These are phyloP conservation scores for Lichtheimia ramosa DNA, from an alignment of 371 early-diverging fungal species.

Conservation along the genomic window DNA sequence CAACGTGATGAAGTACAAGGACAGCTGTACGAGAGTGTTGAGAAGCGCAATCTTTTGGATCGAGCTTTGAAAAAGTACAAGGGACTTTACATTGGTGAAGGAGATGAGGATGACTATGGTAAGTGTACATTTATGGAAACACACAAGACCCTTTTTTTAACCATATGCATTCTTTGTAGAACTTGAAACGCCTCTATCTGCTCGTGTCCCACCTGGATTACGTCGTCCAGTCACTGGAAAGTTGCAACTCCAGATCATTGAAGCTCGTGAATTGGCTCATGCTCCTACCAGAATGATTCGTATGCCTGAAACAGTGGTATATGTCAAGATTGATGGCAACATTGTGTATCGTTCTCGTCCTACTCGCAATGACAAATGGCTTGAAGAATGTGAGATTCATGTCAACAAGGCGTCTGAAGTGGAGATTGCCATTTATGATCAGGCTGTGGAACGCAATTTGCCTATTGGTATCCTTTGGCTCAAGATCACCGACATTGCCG, in stretches of 20 bases:
- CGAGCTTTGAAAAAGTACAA: constrained; percentile 85
- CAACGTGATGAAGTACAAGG: constrained; percentile 64
- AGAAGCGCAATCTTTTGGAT: constrained; percentile 78
- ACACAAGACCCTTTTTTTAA: not conserved
- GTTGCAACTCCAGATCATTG: constrained; percentile 66
- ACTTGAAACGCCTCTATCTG: constrained; percentile 44
- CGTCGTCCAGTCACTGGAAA: constrained; percentile 79
- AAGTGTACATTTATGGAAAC: constrained; percentile 1
- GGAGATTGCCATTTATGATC: constrained; percentile 84
- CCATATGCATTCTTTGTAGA: constrained; percentile 20
- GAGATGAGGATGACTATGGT: constrained; percentile 58
- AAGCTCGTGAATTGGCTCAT: constrained; percentile 69
- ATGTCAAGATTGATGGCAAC: constrained; percentile 86
- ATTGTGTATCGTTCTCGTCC: constrained; percentile 75
- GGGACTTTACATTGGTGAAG: constrained; percentile 73
- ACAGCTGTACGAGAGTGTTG: constrained; percentile 75
- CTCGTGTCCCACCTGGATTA: constrained; percentile 64
- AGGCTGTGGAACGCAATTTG: constrained; percentile 63
- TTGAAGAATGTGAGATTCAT: constrained; percentile 81
- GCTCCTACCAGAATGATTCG: constrained; percentile 61
- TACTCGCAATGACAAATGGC: constrained; percentile 73
- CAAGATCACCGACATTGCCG: constrained; percentile 79
- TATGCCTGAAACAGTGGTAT: constrained; percentile 59
- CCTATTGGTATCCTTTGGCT: constrained; percentile 84
- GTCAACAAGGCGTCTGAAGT: constrained; percentile 90